Evolutionary conservation across 2,329 filamentous ascomycete species (phyloP), one percentile per base, ranked within the genome.

Genomic region (Aspergillus sp.): DNA sequence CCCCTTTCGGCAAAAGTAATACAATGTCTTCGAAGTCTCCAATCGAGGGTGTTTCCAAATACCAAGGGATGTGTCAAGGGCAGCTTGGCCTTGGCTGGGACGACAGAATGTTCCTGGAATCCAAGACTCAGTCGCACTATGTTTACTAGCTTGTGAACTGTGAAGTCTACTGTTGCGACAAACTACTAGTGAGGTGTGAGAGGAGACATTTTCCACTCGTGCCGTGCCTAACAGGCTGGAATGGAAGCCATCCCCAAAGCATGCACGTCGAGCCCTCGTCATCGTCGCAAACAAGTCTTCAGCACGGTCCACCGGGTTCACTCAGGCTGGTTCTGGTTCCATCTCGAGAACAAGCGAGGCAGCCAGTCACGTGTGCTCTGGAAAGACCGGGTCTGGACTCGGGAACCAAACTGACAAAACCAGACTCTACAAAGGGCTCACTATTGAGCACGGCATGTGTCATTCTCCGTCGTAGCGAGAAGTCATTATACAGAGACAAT

Each of bases 231-330:
- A 30, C 27, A 30, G 8, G 15, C 30, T 47, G 27, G 30, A 34
- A 48, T 34, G 45, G 27, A 48, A 19, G 27, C 5, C 15, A n/a
- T 12, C 34, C 13, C 41, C 34, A 37, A 8, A 41, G 12, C 9
- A 15, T 37, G 5, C 40, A 34, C 47, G 39, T 22, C 30, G 6
- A 15, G 19, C 20, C 9, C 33, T 52, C 50, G 44, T 45, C 7
- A 44, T 52, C 40, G 17, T 37, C 15, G 34, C 50, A 34, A 52
- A 34, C 39, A 44, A 44, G 41, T n/a, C 34, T 54, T 46, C 51
- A 47, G 51, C 51, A 48, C 52, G 52, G 52, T 54, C 52, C 52
- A 54, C 42, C 44, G 22, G 3, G 9, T 30, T 30, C 27, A 30
- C 11, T 30, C 27, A 30, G 27, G 3, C 27, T 30, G 27, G 27